Base-by-base conservation (phyloP, 1,284 basidiomycete species). In the Mycena sp. region DNA sequence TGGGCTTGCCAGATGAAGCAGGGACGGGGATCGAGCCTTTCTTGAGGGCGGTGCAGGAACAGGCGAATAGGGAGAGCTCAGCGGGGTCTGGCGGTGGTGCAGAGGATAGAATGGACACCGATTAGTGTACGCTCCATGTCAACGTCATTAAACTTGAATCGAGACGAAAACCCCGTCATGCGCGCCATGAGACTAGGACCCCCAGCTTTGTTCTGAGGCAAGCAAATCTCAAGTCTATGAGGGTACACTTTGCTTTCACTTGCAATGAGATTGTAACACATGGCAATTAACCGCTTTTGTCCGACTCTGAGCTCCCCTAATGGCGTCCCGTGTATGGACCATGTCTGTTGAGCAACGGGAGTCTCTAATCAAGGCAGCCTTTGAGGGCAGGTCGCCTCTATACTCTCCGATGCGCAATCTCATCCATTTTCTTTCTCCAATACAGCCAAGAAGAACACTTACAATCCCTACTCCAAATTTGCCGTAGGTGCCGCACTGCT, bases 401-500 rank as follows among this genome's bases (percentile, higher is more conserved):
- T 12, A 29, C 17, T 29, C 37, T 35, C 11, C 21, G 5, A 17
- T 14, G 37, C 4, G 29, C 35, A n/a, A 41, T 40, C 30, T 30
- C 48, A 14, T n/a, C 26, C 5, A 51, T 45, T 26, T 63, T 19
- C 32, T 35, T 37, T 10, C 17, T 17, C 21, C 11, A 12, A 50
- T 17, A 32, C 66, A 82, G 82, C 79, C 16, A 82, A 80, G 68
- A 63, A 80, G 59, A 69, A 74, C 45, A 82, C 90, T 0, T 94
- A 95, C 73, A 82, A 79, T 40, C 89, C 85, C 0, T 94, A 95
- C 76, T 96, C 94, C 44, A 90, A 94, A 32, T 97, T 97, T 74
- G 87, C 91, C 46, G 95, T 98, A 11, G 95, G 96, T 0, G 94
- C 95, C 0, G 91, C 94, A 0, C 78, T 97, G 10, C 78, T 96